Conservation (phyloP, 768 basidiomycete species). For the Erythrobasidium yunnanense region DNA sequence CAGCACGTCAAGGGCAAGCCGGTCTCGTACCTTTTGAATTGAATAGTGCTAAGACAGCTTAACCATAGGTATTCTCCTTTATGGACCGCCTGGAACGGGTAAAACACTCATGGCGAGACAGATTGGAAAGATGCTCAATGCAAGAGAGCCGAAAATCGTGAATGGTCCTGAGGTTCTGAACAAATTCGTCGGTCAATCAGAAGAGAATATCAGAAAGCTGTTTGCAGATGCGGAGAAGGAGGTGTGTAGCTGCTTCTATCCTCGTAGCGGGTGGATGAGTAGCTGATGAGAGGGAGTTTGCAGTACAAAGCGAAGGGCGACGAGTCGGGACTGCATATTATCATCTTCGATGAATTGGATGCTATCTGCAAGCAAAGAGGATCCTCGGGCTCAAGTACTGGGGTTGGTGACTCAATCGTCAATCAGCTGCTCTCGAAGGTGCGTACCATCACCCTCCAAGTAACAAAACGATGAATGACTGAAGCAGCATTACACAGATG, state of each 20-base stretch:
- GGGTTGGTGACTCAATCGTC: conserved; percentile 97
- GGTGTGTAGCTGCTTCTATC: conserved; percentile 45
- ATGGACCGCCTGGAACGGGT: conserved; percentile 94
- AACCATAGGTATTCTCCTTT: conserved; percentile 84
- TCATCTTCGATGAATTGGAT: conserved; percentile 98
- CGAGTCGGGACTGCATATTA: conserved; percentile 93
- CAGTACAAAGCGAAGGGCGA: conserved; percentile 96
- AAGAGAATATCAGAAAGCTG: conserved; percentile 94
- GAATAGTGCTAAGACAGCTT: too few relatives aligned
- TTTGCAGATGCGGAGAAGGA: conserved; percentile 98
- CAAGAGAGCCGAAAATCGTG: conserved; percentile 91
- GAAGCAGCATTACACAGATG: conserved; percentile 53
- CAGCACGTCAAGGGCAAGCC: conserved; percentile 98
- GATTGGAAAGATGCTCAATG: conserved; percentile 98
- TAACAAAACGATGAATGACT: neutral
- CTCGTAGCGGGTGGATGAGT: neutral
- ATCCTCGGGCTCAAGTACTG: conserved; percentile 77
- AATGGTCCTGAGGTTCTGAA: conserved; percentile 96
- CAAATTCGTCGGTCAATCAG: conserved; percentile 92
- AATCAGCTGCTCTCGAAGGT: conserved; percentile 97
- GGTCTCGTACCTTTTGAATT: too few relatives aligned
- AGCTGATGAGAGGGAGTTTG: neutral
- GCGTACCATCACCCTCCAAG: conserved; percentile 21
- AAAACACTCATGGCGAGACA: conserved; percentile 96
- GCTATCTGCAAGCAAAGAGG: conserved; percentile 99